Percentiles rank a stretch among this genome's conserved stretches.
phyloP scores from a whole-genome alignment of 2,329 filamentous ascomycete species.

The Coniella lustricola region DNA sequence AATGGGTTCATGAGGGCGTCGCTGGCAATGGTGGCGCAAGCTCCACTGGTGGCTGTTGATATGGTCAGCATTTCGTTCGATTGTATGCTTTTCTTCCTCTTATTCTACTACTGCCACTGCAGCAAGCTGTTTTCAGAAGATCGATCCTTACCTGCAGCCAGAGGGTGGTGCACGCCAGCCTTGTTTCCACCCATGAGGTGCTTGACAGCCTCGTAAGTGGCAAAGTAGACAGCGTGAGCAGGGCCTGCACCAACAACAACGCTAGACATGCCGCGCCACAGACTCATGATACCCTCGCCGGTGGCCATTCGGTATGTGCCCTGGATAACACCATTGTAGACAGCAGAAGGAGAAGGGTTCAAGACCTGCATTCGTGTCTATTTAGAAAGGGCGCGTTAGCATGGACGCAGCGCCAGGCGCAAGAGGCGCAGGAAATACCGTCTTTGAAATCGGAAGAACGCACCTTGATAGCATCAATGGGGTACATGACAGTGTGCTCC shows the following conservation, averaged over 20 bases:
- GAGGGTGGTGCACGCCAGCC: constrained; percentile 78
- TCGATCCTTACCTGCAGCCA: constrained; percentile 69
- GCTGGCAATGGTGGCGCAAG: constrained; percentile 90
- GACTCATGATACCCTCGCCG: constrained; percentile 79
- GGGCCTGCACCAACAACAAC: constrained; percentile 96
- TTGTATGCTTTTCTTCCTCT: background rate
- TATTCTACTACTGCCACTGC: no score
- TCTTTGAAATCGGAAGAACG: constrained; percentile 16
- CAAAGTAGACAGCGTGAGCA: constrained; percentile 96
- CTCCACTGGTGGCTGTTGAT: constrained; percentile 73
- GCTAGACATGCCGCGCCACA: constrained; percentile 96
- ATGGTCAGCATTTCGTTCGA: background rate
- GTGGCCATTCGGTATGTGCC: constrained; percentile 88
- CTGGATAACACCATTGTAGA: constrained; percentile 86
- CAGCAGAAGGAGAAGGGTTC: constrained; percentile 70
- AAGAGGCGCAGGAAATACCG: constrained; percentile 16
- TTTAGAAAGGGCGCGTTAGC: constrained; percentile 7
- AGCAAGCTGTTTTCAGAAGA: background rate
- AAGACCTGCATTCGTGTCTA: constrained; percentile 98
- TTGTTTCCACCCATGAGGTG: constrained; percentile 91
- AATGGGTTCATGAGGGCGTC: constrained; percentile 99
- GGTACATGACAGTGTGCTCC: constrained; percentile 99
- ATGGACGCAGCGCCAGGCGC: background rate
- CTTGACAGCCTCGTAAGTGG: constrained; percentile 95
- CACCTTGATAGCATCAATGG: constrained; percentile 96